These are phyloP conservation scores for Tulasnella sp. DNA, from an alignment of 768 basidiomycete species.

Conservation along the genomic window DNA sequence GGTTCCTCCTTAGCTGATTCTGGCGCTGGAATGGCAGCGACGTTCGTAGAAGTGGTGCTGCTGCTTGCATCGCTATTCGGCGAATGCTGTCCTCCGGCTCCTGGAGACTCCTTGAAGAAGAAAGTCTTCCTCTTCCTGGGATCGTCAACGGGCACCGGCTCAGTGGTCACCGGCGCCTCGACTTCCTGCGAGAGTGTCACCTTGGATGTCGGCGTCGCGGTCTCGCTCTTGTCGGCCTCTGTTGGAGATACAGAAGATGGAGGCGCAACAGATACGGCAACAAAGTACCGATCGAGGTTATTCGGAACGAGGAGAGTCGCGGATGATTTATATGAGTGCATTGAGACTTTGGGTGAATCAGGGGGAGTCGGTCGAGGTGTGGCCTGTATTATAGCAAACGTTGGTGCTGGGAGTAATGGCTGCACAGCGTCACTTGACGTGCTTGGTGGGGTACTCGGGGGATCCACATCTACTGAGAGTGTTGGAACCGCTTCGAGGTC, in stretches of 20 bases:
- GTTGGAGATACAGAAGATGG: not conserved
- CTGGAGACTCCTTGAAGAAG: conserved; percentile 17
- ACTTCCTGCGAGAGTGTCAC: conserved; percentile 18
- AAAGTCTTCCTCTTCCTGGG: conserved; percentile 10
- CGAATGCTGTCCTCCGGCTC: not conserved
- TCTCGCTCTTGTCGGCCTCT: not conserved
- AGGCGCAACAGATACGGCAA: not conserved
- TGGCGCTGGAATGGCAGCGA: not conserved
- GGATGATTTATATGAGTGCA: conserved; percentile 17
- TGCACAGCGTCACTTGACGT: conserved; percentile 20
- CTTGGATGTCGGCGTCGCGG: conserved; percentile 11
- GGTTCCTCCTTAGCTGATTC: not conserved
- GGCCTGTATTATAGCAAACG: conserved; percentile 54
- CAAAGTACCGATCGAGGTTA: not conserved
- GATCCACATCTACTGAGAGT: conserved; percentile 24
- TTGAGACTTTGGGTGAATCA: conserved; percentile 38
- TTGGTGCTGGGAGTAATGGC: conserved; percentile 35
- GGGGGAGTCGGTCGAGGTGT: conserved; percentile 41
- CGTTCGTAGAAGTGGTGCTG: not conserved
- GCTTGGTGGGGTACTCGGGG: conserved; percentile 24
- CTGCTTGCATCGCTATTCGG: not conserved
- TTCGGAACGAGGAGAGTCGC: conserved; percentile 4
- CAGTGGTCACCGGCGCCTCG: conserved; percentile 17
- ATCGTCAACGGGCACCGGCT: conserved; percentile 11
- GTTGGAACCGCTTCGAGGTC: too few relatives aligned